phyloP scores from a whole-genome alignment of 495 filamentous ascomycete genomes.

The Filosporella fistucella region DNA sequence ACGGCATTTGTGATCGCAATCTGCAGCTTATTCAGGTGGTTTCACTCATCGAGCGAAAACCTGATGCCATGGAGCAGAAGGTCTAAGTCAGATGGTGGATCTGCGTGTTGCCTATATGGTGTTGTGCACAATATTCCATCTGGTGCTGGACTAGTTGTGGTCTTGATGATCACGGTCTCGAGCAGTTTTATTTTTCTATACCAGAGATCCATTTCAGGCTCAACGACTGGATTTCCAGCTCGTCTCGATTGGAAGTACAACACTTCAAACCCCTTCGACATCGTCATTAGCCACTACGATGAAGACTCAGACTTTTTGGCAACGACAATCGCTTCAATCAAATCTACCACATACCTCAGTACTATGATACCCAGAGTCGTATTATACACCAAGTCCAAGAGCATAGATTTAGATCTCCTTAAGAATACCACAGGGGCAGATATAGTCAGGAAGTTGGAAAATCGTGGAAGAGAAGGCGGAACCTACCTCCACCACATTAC shows the following conservation, averaged over 20 bases:
- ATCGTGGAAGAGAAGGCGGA: slow-evolving; percentile 37
- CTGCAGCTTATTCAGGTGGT: too few species aligned
- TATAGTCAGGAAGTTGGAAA: slow-evolving; percentile 28
- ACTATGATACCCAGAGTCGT: slow-evolving; percentile 24
- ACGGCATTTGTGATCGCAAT: too few species aligned
- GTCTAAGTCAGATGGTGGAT: too few species aligned
- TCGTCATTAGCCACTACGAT: slow-evolving; percentile 35
- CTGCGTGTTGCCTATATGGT: too few species aligned
- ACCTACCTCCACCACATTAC: slow-evolving; percentile 41
- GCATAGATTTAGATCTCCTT: slow-evolving; percentile 18
- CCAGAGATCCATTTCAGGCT: background rate
- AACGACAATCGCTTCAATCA: slow-evolving; percentile 16
- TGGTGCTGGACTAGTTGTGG: background rate
- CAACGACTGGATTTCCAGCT: background rate
- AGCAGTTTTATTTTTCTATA: background rate
- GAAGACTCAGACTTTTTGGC: slow-evolving; percentile 28
- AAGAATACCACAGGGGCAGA: slow-evolving; percentile 25
- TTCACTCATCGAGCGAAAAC: too few species aligned
- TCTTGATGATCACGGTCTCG: background rate
- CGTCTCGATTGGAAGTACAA: background rate
- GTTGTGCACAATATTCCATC: background rate
- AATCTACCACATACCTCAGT: slow-evolving; percentile 13
- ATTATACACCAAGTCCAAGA: slow-evolving; percentile 33
- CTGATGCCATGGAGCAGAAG: too few species aligned
- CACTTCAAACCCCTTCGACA: slow-evolving; percentile 26